Base-by-base conservation (phyloP, 192 early-diverging fungal species). In the Linnemannia elongata region DNA sequence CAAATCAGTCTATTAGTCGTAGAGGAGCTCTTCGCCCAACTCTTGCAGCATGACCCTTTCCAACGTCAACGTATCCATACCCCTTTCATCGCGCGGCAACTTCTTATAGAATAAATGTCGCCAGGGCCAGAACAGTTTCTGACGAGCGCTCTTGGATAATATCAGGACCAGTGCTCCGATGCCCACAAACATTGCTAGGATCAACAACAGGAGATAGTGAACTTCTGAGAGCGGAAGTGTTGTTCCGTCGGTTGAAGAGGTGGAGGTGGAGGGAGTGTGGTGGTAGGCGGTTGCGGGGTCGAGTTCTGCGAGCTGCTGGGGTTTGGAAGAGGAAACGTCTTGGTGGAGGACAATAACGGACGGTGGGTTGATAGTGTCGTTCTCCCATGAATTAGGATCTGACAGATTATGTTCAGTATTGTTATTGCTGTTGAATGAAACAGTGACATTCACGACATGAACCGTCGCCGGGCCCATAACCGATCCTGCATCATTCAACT, bases 11-110 rank as follows among this genome's bases (percentile, higher is more conserved):
- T 2, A 27, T 76, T 9, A 76, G 9, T 76, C 80, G 74, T 83
- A 77, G 42, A 82, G 45, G 22, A 77, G 81, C 30, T 77, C 76
- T 78, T 83, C 76, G 41, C 82, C 82, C 71, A 83, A 22, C 36
- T 83, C 82, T 35, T 39, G 55, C 35, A 83, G 42, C 82, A 83
- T 83, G 44, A 83, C 55, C 47, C 70, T 1, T 9, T 83, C 82
- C 72, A 83, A 69, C 7, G 76, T 36, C 10, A 41, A 47, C 5
- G 42, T 30, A 22, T 72, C 82, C 2, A 55, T n/a, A 24, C n/a
- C 22, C 0, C 63, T 45, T 8, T 77, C 76, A 5, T 78, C 36
- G 6, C 36, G n/a, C 1, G 82, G 76, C 1, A 83, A 8, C 70
- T 78, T 83, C 17, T 54, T 78, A 36, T 83, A 83, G 30, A 75